Percentiles rank a stretch among this genome's conserved stretches.
phyloP scores from a whole-genome alignment of 2,329 filamentous ascomycete genomes.

The Neofusicoccum umdonicola region DNA sequence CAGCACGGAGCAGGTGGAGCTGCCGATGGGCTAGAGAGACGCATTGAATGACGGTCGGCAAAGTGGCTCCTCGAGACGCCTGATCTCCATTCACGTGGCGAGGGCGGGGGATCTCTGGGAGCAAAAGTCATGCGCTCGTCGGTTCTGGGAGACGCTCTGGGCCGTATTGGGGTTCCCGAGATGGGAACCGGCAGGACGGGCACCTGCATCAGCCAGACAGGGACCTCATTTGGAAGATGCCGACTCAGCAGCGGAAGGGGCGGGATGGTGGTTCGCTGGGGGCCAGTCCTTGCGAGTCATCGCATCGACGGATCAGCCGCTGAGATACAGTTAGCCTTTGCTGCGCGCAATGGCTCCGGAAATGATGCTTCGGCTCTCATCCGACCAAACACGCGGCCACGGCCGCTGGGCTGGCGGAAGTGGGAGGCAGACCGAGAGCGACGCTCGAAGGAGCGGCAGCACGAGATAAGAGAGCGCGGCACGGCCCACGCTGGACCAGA shows the following conservation, averaged over 20 bases:
- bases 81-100: neutral
- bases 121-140: neutral
- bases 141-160: neutral
- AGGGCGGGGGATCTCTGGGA: neutral
- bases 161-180: neutral
- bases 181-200: neutral
- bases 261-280: neutral
- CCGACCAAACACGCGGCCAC: neutral
- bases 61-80: neutral
- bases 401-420: neutral
- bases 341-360: neutral
- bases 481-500: neutral
- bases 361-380: neutral
- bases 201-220: neutral
- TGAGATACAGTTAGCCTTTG: neutral
- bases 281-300: neutral
- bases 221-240: neutral
- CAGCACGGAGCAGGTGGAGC: neutral
- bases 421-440: neutral
- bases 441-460: neutral
- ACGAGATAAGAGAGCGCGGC: neutral
- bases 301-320: neutral
- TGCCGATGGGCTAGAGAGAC: neutral
- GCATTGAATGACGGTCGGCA: conserved; percentile 2
- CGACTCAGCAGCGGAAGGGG: neutral